Evolutionary conservation across 805 yeast genomes (phyloP).

Genomic region (Yarrowia keelungensis): DNA sequence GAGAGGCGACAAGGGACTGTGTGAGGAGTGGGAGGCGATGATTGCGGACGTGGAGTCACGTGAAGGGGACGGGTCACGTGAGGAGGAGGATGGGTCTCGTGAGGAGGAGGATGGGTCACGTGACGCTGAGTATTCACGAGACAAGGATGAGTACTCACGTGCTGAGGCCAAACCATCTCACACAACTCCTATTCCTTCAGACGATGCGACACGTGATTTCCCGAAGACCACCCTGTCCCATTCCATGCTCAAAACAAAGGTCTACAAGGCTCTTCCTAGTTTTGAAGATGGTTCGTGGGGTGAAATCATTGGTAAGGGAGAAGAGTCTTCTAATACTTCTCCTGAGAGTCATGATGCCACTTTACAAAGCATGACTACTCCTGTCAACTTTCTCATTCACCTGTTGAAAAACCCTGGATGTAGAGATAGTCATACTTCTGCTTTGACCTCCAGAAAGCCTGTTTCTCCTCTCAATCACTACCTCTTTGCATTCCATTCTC

Average conservation of each 20-base stretch:
- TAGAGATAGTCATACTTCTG: slow-evolving; percentile 5
- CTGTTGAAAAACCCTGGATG: background rate
- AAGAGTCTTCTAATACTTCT: background rate
- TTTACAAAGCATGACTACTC: slow-evolving; percentile 11
- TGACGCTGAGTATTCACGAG: no score
- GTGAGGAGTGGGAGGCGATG: background rate
- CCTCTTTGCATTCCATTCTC: slow-evolving; percentile 28
- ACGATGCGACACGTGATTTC: background rate
- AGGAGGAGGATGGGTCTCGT: no score
- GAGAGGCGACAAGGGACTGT: slow-evolving; percentile 1
- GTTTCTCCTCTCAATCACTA: slow-evolving; percentile 5
- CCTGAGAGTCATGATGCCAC: background rate
- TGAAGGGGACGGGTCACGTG: no score
- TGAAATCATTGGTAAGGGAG: background rate
- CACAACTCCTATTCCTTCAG: no score
- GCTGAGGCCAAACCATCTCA: no score
- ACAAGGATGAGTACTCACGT: no score
- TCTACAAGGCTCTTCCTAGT: background rate
- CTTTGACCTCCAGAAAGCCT: background rate
- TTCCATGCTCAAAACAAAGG: slow-evolving; percentile 20
- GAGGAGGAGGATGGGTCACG: no score
- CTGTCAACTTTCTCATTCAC: slow-evolving; percentile 3
- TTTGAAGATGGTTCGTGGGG: slow-evolving; percentile 16
- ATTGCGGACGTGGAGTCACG: no score
- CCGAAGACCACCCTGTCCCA: slow-evolving; percentile 11